Percentiles rank a stretch among this genome's conserved stretches.
Conservation (phyloP, 1,284 basidiomycete species). For the Porodaedalea pini region DNA sequence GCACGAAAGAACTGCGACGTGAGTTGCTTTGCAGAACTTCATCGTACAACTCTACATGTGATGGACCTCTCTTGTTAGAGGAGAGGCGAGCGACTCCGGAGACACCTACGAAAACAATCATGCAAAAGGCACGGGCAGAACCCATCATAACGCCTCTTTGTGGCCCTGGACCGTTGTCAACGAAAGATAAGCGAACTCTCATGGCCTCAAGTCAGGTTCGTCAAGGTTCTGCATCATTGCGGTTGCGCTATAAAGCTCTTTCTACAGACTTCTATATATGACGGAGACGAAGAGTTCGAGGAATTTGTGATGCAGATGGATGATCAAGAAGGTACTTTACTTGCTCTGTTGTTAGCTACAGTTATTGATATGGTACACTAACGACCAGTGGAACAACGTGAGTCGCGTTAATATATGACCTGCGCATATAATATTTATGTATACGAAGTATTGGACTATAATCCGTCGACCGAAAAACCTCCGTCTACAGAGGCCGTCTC, state of each 20-base stretch:
- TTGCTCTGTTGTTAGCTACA: too few species aligned
- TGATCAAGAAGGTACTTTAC: conserved; percentile 13
- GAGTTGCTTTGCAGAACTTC: not conserved
- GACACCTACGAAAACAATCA: not conserved
- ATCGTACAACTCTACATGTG: not conserved
- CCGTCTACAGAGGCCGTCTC: not conserved
- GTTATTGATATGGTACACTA: too few species aligned
- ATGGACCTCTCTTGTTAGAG: not conserved
- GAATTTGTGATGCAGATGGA: conserved; percentile 4
- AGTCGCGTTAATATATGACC: too few species aligned
- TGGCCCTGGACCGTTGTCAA: not conserved
- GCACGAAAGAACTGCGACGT: conserved; percentile 1
- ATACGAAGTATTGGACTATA: not conserved
- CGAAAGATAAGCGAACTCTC: not conserved
- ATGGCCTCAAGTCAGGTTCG: conserved; percentile 12
- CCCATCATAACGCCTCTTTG: not conserved
- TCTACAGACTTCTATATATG: not conserved
- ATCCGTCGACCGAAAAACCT: not conserved
- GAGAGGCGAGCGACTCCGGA: not conserved
- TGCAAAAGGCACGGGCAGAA: not conserved
- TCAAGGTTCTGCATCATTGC: not conserved
- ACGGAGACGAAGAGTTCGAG: conserved; percentile 13
- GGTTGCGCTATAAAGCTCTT: not conserved
- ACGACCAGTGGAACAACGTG: too few species aligned
- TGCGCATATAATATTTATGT: too few species aligned